Percentiles rank a stretch among this genome's conserved stretches.
Evolutionary conservation across 345 rosid species (phyloP).

Genomic region (sweet orange (Citrus sinensis)): DNA sequence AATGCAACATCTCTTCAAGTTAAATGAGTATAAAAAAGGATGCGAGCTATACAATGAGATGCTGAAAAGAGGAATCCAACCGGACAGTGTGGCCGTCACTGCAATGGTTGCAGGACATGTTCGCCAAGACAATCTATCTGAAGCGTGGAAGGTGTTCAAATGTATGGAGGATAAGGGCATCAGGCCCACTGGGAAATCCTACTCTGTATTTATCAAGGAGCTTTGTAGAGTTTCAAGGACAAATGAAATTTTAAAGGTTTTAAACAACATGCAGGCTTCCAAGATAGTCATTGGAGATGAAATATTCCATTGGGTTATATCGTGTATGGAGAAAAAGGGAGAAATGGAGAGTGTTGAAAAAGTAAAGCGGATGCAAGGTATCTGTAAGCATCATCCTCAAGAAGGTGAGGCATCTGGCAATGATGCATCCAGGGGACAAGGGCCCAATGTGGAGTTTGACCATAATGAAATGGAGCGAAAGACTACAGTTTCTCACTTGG

Average conservation of each 20-base stretch:
- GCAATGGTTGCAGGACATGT: conserved; percentile 68
- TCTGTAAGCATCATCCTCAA: conserved; percentile 18
- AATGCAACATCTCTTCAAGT: conserved; percentile 60
- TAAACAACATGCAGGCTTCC: conserved; percentile 54
- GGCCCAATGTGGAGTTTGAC: conserved; percentile 15
- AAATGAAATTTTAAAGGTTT: conserved; percentile 48
- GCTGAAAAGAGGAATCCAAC: conserved; percentile 54
- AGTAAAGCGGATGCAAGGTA: conserved; percentile 47
- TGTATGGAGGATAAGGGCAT: conserved; percentile 55
- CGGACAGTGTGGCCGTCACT: conserved; percentile 50
- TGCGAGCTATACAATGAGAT: conserved; percentile 58
- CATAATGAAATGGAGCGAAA: conserved; percentile 11
- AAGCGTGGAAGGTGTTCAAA: conserved; percentile 69
- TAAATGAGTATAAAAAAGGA: conserved; percentile 51
- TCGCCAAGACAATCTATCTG: conserved; percentile 45
- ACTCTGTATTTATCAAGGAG: conserved; percentile 57
- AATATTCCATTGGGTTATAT: conserved; percentile 50
- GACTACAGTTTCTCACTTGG: conserved; percentile 11
- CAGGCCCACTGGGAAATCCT: conserved; percentile 51
- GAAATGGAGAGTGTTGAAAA: conserved; percentile 44
- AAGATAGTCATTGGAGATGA: conserved; percentile 42
- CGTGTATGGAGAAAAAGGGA: conserved; percentile 58
- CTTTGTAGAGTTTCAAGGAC: conserved; percentile 54
- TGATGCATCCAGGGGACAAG: conserved; percentile 12
- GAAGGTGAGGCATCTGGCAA: conserved; percentile 13